phyloP scores from a whole-genome alignment of 2,329 filamentous ascomycete species.

The Fusarium guadeloupense region DNA sequence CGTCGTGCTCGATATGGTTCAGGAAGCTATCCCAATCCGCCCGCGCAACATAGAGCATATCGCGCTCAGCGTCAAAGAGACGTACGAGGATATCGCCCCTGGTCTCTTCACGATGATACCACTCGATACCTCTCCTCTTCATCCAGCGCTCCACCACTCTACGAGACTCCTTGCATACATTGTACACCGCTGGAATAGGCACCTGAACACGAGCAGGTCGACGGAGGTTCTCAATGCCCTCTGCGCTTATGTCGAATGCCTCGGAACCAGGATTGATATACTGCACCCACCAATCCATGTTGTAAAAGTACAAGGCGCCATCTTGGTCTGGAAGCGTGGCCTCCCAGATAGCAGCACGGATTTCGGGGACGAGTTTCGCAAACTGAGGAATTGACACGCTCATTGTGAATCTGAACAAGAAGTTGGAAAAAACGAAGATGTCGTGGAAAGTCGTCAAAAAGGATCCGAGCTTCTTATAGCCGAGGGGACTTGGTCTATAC shows the following conservation, averaged over 20 bases:
- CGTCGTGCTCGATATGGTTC: neutral
- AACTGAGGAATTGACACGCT: slow-evolving; percentile 34
- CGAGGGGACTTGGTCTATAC: too few relatives aligned
- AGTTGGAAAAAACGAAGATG: neutral
- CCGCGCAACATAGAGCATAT: slow-evolving; percentile 33
- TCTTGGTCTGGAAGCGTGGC: slow-evolving; percentile 23
- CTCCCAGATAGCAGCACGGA: slow-evolving; percentile 41
- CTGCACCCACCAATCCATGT: slow-evolving; percentile 22
- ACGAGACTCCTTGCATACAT: slow-evolving; percentile 40
- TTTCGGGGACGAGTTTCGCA: slow-evolving; percentile 35
- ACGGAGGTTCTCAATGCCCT: slow-evolving; percentile 1
- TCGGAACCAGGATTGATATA: slow-evolving; percentile 4
- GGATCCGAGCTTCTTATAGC: too few relatives aligned
- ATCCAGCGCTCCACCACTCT: slow-evolving; percentile 29
- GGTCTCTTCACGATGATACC: slow-evolving; percentile 14
- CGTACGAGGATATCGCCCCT: slow-evolving; percentile 23
- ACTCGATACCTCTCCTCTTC: neutral
- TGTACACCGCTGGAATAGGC: slow-evolving; percentile 14
- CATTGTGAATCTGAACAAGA: neutral
- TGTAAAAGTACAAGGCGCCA: slow-evolving; percentile 30
- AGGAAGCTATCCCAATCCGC: slow-evolving; percentile 32
- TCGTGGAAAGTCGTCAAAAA: neutral
- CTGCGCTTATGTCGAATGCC: neutral
- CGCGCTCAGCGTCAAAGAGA: slow-evolving; percentile 18
- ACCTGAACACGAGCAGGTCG: slow-evolving; percentile 24